These are phyloP conservation scores for Hyaloscypha variabilis DNA, from an alignment of 495 filamentous ascomycete species.

Conservation along the genomic window DNA sequence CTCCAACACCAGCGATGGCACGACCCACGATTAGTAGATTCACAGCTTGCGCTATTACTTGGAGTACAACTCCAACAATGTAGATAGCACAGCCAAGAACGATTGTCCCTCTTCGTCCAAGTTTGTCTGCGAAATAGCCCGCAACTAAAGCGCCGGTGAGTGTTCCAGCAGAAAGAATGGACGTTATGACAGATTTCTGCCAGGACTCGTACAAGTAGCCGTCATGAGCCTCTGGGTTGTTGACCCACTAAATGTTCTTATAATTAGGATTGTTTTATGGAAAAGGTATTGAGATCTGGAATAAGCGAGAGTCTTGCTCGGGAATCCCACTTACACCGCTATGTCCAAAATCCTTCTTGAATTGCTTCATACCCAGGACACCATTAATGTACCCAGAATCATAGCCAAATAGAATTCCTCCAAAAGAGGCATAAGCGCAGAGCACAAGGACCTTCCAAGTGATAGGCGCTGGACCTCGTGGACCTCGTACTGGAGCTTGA, in stretches of 20 bases:
- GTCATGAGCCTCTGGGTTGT: constrained; percentile 59
- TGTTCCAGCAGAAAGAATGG: constrained; percentile 85
- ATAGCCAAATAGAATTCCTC: constrained; percentile 82
- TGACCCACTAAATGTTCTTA: too few species aligned
- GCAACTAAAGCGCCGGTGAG: constrained; percentile 82
- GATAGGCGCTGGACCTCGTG: constrained; percentile 56
- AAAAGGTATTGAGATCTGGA: too few species aligned
- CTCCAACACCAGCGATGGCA: constrained; percentile 77
- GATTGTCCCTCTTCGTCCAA: constrained; percentile 73
- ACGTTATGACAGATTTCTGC: constrained; percentile 67
- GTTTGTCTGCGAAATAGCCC: constrained; percentile 67
- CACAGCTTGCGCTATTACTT: constrained; percentile 67
- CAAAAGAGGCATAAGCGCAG: constrained; percentile 79
- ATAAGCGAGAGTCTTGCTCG: too few species aligned
- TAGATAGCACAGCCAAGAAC: constrained; percentile 68
- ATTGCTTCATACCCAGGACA: constrained; percentile 53
- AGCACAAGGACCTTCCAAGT: constrained; percentile 57
- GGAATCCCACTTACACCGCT: too few species aligned
- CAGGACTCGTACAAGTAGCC: constrained; percentile 11
- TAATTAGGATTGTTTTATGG: too few species aligned
- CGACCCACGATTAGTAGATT: constrained; percentile 74
- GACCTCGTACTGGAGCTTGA: too few species aligned
- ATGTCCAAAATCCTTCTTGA: constrained; percentile 44
- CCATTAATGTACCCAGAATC: constrained; percentile 33
- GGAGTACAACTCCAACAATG: constrained; percentile 73